Conservation (phyloP, 805 yeast species). For the Candida stauntonica region DNA sequence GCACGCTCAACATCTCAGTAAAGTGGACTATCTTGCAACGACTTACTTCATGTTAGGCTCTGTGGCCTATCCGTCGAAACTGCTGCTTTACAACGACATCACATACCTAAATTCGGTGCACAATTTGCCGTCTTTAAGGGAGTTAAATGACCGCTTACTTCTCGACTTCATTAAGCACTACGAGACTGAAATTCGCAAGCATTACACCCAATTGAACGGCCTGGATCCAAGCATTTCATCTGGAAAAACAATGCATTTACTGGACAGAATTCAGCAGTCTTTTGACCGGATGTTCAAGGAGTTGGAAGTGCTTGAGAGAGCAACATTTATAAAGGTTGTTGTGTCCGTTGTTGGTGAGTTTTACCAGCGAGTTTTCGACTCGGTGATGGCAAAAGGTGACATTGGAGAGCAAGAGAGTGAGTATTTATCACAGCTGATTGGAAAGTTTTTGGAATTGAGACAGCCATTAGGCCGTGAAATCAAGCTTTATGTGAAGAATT, state of each 20-base stretch:
- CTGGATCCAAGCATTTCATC: conserved; percentile 20
- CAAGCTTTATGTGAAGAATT: conserved; percentile 13
- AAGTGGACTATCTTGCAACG: conserved; percentile 16
- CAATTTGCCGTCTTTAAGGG: conserved; percentile 32
- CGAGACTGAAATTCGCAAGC: conserved; percentile 9
- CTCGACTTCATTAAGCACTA: conserved; percentile 8
- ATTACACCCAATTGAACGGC: conserved; percentile 11
- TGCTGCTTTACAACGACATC: conserved; percentile 23
- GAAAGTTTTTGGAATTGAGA: conserved; percentile 14
- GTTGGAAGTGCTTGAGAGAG: conserved; percentile 7
- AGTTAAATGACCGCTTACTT: conserved; percentile 34
- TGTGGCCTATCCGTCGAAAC: conserved; percentile 10
- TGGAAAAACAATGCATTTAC: conserved; percentile 10
- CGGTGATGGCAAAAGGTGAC: conserved; percentile 14
- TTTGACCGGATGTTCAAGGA: conserved; percentile 8
- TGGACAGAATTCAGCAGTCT: conserved; percentile 13
- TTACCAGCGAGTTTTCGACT: conserved; percentile 17
- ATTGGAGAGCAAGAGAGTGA: conserved; percentile 25
- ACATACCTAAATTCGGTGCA: conserved; percentile 5
- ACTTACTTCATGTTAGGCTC: conserved; percentile 18
- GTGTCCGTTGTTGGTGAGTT: conserved; percentile 19
- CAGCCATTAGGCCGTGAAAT: conserved; percentile 12
- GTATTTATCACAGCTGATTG: conserved; percentile 18
- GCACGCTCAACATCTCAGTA: conserved; percentile 13
- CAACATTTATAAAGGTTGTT: conserved; percentile 5